Evolutionary conservation across 2,329 filamentous ascomycete species (phyloP).

Genomic region (Venturia nashicola): DNA sequence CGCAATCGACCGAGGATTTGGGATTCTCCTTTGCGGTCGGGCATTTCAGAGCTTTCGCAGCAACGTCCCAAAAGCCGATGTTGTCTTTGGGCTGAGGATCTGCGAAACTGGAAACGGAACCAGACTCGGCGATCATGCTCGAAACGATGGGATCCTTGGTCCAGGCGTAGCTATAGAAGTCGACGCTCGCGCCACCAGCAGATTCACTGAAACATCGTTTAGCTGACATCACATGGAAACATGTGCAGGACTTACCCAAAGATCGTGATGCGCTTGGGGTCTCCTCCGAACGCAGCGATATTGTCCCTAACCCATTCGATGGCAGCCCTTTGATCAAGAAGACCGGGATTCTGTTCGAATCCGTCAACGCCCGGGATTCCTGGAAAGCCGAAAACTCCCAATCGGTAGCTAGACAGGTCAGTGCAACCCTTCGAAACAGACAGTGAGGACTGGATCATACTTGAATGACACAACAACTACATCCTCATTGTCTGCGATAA

Average conservation of each 20-base stretch:
- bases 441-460: not conserved
- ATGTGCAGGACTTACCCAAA: constrained; percentile 21
- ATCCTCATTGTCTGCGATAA: constrained; percentile 18
- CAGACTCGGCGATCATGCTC: constrained; percentile 11
- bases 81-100: constrained; percentile 1
- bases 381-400: constrained; percentile 4
- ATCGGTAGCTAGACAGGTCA: not conserved
- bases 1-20: not conserved
- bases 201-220: constrained; percentile 7
- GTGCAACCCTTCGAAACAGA: too few relatives aligned
- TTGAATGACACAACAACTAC: constrained; percentile 20
- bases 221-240: not conserved
- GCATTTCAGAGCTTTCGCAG: not conserved
- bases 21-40: not conserved
- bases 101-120: constrained; percentile 5
- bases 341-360: constrained; percentile 13
- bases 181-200: constrained; percentile 15
- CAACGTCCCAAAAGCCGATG: constrained; percentile 5
- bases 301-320: constrained; percentile 17
- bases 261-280: constrained; percentile 21
- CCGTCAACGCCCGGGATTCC: constrained; percentile 6
- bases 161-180: constrained; percentile 12
- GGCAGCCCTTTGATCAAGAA: constrained; percentile 15
- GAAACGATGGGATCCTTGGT: constrained; percentile 12
- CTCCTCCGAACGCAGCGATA: constrained; percentile 12